Evolutionary conservation across 2,329 filamentous ascomycete genomes (phyloP).

Genomic region (Sclerotinia trifoliorum): DNA sequence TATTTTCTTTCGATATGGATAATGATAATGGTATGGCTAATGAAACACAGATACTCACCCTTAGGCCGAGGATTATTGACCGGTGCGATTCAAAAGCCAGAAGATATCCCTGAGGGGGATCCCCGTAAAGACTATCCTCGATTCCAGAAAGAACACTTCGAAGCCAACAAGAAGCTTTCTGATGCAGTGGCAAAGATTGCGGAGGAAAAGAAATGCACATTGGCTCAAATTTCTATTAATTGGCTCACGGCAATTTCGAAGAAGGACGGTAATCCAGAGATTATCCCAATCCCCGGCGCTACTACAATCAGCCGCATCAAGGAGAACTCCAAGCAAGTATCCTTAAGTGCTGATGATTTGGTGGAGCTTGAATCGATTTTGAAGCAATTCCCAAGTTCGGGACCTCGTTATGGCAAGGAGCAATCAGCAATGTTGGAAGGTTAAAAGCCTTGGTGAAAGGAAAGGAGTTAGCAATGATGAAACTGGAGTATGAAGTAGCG

Average conservation of each 20-base stretch:
- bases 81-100: slow-evolving; percentile 49
- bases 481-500: not conserved
- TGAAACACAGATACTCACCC: slow-evolving; percentile 57
- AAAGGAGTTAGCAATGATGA: not conserved
- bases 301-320: slow-evolving; percentile 54
- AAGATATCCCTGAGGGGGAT: slow-evolving; percentile 57
- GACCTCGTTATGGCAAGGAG: slow-evolving; percentile 47
- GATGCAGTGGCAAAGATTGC: slow-evolving; percentile 57
- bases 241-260: slow-evolving; percentile 46
- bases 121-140: slow-evolving; percentile 58
- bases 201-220: slow-evolving; percentile 56
- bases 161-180: slow-evolving; percentile 63
- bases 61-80: slow-evolving; percentile 62
- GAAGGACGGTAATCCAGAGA: slow-evolving; percentile 39
- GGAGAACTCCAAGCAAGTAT: slow-evolving; percentile 58
- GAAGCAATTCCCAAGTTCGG: slow-evolving; percentile 48
- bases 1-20: slow-evolving; percentile 15
- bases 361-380: slow-evolving; percentile 51
- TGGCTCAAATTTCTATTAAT: slow-evolving; percentile 63
- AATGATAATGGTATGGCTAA: slow-evolving; percentile 23
- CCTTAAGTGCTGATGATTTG: slow-evolving; percentile 52
- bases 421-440: not conserved
- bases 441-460: not conserved
- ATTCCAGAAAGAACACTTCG: slow-evolving; percentile 62
- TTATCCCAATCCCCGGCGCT: slow-evolving; percentile 68